A percentile compares a stretch with the other conserved stretches of the same genome.
Evolutionary conservation across 2,329 filamentous ascomycete genomes (phyloP).

Genomic region (Neonectria coccinea): DNA sequence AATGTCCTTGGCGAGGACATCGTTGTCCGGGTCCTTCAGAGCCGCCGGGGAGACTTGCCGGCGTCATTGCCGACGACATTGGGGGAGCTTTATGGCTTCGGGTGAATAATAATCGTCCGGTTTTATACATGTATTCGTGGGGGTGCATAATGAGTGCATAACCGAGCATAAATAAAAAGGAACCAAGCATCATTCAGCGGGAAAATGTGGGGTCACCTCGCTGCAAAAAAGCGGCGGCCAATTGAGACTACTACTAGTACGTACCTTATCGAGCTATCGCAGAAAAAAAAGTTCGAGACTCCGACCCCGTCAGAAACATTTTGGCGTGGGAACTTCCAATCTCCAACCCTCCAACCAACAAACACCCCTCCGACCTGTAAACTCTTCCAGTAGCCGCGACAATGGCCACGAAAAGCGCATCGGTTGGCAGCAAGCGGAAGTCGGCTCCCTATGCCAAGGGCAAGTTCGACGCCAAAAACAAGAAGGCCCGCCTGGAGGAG

Average conservation of each 20-base stretch:
- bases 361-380: conserved; percentile 24
- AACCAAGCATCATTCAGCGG: neutral
- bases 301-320: conserved; percentile 14
- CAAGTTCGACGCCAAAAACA: conserved; percentile 56
- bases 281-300: conserved; percentile 43
- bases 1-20: conserved; percentile 18
- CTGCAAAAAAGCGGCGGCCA: conserved; percentile 15
- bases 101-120: conserved; percentile 1
- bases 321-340: conserved; percentile 40
- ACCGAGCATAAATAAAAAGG: neutral
- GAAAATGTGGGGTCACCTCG: conserved; percentile 11
- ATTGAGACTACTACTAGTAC: neutral
- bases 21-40: conserved; percentile 20
- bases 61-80: conserved; percentile 21
- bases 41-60: conserved; percentile 22
- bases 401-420: conserved; percentile 63
- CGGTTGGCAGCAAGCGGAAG: conserved; percentile 69
- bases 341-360: conserved; percentile 19
- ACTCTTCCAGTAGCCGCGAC: conserved; percentile 30
- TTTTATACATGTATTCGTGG: conserved; percentile 1
- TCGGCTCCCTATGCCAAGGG: conserved; percentile 58
- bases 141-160: neutral
- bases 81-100: conserved; percentile 7
- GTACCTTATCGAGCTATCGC: conserved; percentile 20
- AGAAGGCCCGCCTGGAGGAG: conserved; percentile 63